These are phyloP conservation scores for Canna indica DNA, from an alignment of 176 grass and related monocot genomes.

Conservation along the genomic window DNA sequence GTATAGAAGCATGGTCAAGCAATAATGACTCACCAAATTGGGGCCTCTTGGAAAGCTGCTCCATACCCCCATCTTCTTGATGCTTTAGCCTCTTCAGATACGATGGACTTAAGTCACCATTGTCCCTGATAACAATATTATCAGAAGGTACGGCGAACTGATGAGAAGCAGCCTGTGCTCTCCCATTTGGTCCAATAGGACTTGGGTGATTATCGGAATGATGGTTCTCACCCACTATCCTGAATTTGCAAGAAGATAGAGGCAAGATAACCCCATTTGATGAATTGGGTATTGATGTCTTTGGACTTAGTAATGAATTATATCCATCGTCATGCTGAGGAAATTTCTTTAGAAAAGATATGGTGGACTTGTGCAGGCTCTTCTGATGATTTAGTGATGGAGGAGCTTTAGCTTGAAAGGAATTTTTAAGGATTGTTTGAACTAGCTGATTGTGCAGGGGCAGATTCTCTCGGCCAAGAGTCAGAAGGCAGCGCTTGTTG, in stretches of 20 bases:
- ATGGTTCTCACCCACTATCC: slow-evolving; percentile 14
- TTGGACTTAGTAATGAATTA: not conserved
- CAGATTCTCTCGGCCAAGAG: slow-evolving; percentile 60
- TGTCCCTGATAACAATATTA: slow-evolving; percentile 15
- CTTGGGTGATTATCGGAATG: slow-evolving; percentile 17
- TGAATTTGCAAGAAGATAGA: slow-evolving; percentile 24
- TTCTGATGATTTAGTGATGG: slow-evolving; percentile 31
- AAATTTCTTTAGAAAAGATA: not conserved
- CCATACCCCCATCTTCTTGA: slow-evolving; percentile 25
- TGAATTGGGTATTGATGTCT: not conserved
- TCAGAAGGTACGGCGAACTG: slow-evolving; percentile 13
- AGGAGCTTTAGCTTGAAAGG: slow-evolving; percentile 25
- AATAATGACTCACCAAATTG: not conserved
- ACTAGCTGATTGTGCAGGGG: slow-evolving; percentile 75
- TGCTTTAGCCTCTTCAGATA: slow-evolving; percentile 30
- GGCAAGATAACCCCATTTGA: slow-evolving; percentile 32
- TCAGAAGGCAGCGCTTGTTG: slow-evolving; percentile 52
- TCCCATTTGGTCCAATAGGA: slow-evolving; percentile 21
- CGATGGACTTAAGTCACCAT: slow-evolving; percentile 27
- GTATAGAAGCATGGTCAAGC: not conserved
- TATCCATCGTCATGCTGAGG: not conserved
- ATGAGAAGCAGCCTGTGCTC: slow-evolving; percentile 18
- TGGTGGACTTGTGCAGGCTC: slow-evolving; percentile 13
- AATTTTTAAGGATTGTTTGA: slow-evolving; percentile 58
- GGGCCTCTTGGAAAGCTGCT: not conserved